Evolutionary conservation across 106 monocot species (phyloP), one percentile per base, ranked within the genome.

Genomic region (Triglochin maritima): DNA sequence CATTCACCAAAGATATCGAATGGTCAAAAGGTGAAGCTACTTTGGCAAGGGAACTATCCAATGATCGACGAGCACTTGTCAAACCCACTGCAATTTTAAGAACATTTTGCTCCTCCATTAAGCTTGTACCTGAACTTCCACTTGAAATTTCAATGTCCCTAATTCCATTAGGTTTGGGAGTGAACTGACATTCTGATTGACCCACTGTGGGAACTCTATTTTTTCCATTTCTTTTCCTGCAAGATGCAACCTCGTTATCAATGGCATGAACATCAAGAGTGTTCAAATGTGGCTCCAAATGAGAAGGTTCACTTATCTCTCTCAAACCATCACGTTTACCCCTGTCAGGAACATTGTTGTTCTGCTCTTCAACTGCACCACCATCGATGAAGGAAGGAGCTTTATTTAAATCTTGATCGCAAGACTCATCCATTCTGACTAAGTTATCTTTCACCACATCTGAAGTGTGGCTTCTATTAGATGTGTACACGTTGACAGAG

Each of bases 231-330:
- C 50, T 50, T 57, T 61, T 63, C 47, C 29, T 29, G 44, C 17
- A 58, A 45, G 62, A 50, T 62, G 64, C n/a, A 1, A 53, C 29
- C 49, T 64, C 51, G 74, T 88, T 78, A 65, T 84, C 71, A 46
- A 86, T 75, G 43, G 84, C 89, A 79, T 89, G 84, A 52, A 94
- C 80, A 72, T 94, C 86, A 70, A 74, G 71, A 44, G 84, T 57
- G 13, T 11, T 69, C 9, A 65, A 69, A 57, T 83, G 79, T 44
- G 60, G 46, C 57, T 70, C 79, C 51, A 58, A n/a, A 47, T 64
- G 43, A 75, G 73, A 66, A 56, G 66, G 43, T 69, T n/a, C 43
- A 12, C 49, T 64, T n/a, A 42, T 16, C 14, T 44, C 2, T 43
- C 44, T 50, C 46, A 47, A 46, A 29, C 49, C 70, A 62, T 66